These are phyloP conservation scores for Penicillium maclennaniae DNA, from an alignment of 495 filamentous ascomycete species.

Conservation along the genomic window DNA sequence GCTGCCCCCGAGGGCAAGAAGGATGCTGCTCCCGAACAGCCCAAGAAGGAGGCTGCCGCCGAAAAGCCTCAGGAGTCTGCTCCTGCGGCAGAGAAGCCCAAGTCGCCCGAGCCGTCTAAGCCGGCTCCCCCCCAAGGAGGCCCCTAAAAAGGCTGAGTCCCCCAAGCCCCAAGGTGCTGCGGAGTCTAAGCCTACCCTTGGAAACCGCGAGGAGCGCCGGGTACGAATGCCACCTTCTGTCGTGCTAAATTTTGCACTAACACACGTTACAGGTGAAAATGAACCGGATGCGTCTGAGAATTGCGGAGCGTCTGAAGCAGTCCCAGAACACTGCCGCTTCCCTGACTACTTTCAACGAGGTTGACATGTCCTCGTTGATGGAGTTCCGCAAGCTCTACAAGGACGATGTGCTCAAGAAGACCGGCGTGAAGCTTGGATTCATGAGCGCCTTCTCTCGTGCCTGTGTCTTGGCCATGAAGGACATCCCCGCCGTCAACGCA, in stretches of 20 bases:
- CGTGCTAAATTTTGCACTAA: constrained; percentile 2
- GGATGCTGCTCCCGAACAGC: constrained; percentile 43
- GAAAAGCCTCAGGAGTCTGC: constrained; percentile 41
- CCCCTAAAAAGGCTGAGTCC: constrained; percentile 31
- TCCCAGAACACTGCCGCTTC: constrained; percentile 98
- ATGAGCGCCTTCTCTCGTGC: constrained; percentile 97
- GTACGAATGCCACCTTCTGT: constrained; percentile 49
- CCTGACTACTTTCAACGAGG: constrained; percentile 97
- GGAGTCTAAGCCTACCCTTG: constrained; percentile 42
- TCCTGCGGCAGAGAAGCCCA: constrained; percentile 42
- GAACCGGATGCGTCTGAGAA: constrained; percentile 98
- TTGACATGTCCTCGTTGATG: constrained; percentile 98
- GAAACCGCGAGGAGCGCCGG: constrained; percentile 83
- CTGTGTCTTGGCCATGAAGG: constrained; percentile 87
- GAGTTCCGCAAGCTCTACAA: constrained; percentile 96
- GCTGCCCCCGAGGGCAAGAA: constrained; percentile 58
- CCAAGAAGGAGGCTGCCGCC: constrained; percentile 29
- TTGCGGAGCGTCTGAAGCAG: constrained; percentile 96
- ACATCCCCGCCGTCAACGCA: constrained; percentile 93
- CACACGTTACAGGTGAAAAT: constrained; percentile 75
- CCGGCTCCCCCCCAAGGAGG: constrained; percentile 27
- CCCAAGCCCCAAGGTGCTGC: constrained; percentile 23
- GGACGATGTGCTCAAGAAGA: constrained; percentile 92
- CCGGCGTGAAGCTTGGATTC: constrained; percentile 95
- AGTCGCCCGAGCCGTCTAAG: constrained; percentile 35